Percentiles rank a stretch among this genome's conserved stretches.
phyloP scores from a whole-genome alignment of 1,139 yeast genomes.

The Ogataea hybrid region DNA sequence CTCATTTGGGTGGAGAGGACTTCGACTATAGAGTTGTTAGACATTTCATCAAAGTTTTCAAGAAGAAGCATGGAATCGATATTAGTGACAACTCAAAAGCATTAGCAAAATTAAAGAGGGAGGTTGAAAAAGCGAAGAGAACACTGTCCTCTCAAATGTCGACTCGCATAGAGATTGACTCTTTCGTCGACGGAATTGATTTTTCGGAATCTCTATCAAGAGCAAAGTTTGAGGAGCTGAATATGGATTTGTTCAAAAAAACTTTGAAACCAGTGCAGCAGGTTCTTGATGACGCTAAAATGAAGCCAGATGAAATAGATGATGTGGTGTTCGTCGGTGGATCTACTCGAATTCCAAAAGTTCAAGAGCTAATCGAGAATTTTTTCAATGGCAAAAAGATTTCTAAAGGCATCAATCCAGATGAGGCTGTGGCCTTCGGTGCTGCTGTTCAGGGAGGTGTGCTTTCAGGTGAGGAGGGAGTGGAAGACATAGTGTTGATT shows the following conservation, averaged over 20 bases:
- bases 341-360: slow-evolving; percentile 97
- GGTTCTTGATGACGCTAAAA: slow-evolving; percentile 86
- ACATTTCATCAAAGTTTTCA: slow-evolving; percentile 80
- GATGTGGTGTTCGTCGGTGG: slow-evolving; percentile 97
- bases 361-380: slow-evolving; percentile 82
- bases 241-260: slow-evolving; percentile 81
- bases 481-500: slow-evolving; percentile 82
- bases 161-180: slow-evolving; percentile 89
- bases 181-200: slow-evolving; percentile 94
- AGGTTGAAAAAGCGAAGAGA: slow-evolving; percentile 96
- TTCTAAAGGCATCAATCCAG: slow-evolving; percentile 94
- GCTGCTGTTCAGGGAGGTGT: slow-evolving; percentile 99
- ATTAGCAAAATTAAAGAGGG: slow-evolving; percentile 87
- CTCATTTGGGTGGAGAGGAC: slow-evolving; percentile 97
- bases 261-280: slow-evolving; percentile 92
- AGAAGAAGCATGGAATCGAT: slow-evolving; percentile 85
- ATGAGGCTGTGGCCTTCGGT: slow-evolving; percentile 97
- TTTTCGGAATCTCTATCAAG: slow-evolving; percentile 89
- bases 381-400: slow-evolving; percentile 93
- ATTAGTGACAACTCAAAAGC: slow-evolving; percentile 74
- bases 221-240: slow-evolving; percentile 94
- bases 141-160: slow-evolving; percentile 88
- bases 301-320: slow-evolving; percentile 78
- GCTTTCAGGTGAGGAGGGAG: slow-evolving; percentile 75
- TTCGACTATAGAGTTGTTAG: slow-evolving; percentile 87